Percentiles rank a stretch among this genome's conserved stretches.
Conservation (phyloP, 1,284 basidiomycete genomes). For the Leccinum ponderosum region DNA sequence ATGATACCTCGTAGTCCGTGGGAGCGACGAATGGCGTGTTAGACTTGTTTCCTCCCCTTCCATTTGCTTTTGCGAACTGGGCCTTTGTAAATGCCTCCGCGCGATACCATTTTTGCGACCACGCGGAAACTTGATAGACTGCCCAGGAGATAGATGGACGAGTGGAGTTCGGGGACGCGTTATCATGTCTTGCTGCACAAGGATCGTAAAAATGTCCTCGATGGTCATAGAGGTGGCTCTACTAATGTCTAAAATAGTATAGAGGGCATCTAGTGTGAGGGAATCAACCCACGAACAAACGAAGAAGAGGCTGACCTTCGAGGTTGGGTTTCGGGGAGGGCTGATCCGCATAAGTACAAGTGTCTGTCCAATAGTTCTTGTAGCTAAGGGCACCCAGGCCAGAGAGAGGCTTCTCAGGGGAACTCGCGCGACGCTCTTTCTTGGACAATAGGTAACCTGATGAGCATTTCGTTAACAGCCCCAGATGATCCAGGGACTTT, state of each 20-base stretch:
- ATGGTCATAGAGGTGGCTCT: slow-evolving; percentile 87
- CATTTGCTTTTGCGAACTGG: slow-evolving; percentile 50
- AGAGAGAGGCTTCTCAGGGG: slow-evolving; percentile 93
- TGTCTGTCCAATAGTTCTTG: slow-evolving; percentile 87
- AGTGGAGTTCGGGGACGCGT: slow-evolving; percentile 48
- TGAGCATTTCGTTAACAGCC: slow-evolving; percentile 2
- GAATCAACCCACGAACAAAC: slow-evolving; percentile 13
- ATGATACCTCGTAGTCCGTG: slow-evolving; percentile 75
- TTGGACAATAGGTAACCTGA: slow-evolving; percentile 94
- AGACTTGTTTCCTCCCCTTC: slow-evolving; percentile 42
- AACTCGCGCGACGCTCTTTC: slow-evolving; percentile 87
- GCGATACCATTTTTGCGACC: slow-evolving; percentile 67
- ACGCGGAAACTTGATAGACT: slow-evolving; percentile 71
- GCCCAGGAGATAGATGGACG: slow-evolving; percentile 64
- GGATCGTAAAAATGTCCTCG: slow-evolving; percentile 83
- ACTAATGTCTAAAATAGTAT: slow-evolving; percentile 71
- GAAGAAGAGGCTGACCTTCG: slow-evolving; percentile 60
- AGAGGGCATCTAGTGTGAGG: slow-evolving; percentile 19
- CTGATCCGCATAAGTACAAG: slow-evolving; percentile 79
- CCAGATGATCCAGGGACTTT: slow-evolving; percentile 18
- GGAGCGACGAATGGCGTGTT: slow-evolving; percentile 64
- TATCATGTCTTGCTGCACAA: slow-evolving; percentile 83
- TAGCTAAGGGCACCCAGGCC: slow-evolving; percentile 90
- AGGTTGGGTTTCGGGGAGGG: slow-evolving; percentile 60
- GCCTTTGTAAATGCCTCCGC: slow-evolving; percentile 60